Conservation (phyloP, 768 basidiomycete genomes). For the Kwoniella shandongensis region DNA sequence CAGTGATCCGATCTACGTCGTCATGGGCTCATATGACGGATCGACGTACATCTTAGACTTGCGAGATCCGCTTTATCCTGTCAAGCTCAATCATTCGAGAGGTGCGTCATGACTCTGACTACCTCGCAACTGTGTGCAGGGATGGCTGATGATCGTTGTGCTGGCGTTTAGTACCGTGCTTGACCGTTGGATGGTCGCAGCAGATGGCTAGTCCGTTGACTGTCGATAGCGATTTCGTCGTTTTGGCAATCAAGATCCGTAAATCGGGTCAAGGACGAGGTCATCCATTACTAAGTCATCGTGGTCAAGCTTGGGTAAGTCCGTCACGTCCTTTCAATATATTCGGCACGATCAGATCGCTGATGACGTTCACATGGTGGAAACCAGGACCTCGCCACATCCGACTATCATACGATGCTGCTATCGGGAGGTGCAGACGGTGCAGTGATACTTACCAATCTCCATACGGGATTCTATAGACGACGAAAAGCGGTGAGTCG, state of each 20-base stretch:
- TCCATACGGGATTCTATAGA: conserved; percentile 24
- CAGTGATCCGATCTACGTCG: conserved; percentile 28
- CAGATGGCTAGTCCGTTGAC: conserved; percentile 26
- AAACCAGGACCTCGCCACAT: conserved; percentile 73
- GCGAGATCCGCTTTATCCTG: conserved; percentile 25
- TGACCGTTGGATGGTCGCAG: conserved; percentile 34
- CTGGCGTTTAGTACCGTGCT: conserved; percentile 16
- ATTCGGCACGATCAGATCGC: neutral
- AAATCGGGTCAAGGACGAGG: conserved; percentile 6
- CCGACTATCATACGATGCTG: conserved; percentile 84
- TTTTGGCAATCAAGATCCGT: conserved; percentile 22
- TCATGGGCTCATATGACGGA: conserved; percentile 35
- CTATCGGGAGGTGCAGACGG: conserved; percentile 84
- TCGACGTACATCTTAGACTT: conserved; percentile 29
- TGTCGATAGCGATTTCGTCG: conserved; percentile 30
- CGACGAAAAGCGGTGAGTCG: conserved; percentile 29
- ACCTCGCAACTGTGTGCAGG: neutral
- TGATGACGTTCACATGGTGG: no score
- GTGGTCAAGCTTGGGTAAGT: conserved; percentile 80
- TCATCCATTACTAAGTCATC: conserved; percentile 13
- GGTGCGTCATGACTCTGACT: conserved; percentile 20
- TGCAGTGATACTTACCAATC: conserved; percentile 50
- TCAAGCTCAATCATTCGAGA: conserved; percentile 30
- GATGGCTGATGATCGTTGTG: neutral
- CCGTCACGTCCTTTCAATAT: neutral